A percentile compares a stretch with the other conserved stretches of the same genome.
phyloP scores from a whole-genome alignment of 2,329 filamentous ascomycete genomes.

The Geosmithia morbida region DNA sequence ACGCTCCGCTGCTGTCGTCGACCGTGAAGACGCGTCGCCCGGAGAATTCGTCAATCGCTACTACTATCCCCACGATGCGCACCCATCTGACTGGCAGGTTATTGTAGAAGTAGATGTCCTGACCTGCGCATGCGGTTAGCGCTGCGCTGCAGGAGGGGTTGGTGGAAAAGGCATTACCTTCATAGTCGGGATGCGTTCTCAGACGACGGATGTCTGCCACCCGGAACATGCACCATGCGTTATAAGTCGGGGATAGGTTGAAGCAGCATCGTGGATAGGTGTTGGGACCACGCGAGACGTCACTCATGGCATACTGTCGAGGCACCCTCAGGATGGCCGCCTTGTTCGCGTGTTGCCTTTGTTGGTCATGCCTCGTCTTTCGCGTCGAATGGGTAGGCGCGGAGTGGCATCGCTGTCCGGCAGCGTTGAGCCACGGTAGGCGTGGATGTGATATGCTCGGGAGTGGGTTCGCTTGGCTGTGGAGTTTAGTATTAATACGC shows the following conservation, averaged over 20 bases:
- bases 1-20: slow-evolving; percentile 50
- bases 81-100: slow-evolving; percentile 71
- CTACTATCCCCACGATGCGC: slow-evolving; percentile 54
- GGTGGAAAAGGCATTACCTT: slow-evolving; percentile 22
- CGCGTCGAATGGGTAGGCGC: not conserved
- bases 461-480: not conserved
- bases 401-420: not conserved
- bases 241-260: slow-evolving; percentile 44
- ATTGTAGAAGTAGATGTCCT: slow-evolving; percentile 46
- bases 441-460: not conserved
- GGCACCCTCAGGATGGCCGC: not conserved
- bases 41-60: slow-evolving; percentile 40
- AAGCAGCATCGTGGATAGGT: slow-evolving; percentile 51
- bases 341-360: not conserved
- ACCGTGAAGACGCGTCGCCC: slow-evolving; percentile 37
- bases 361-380: not conserved
- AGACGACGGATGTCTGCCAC: slow-evolving; percentile 34
- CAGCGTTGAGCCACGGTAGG: not conserved
- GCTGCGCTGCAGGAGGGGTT: not conserved
- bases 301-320: slow-evolving; percentile 35
- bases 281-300: slow-evolving; percentile 11
- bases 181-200: slow-evolving; percentile 30
- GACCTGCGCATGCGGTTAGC: slow-evolving; percentile 10
- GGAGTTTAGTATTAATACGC: too few relatives aligned
- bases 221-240: slow-evolving; percentile 42